These are phyloP conservation scores for Coniochaeta prunicola DNA, from an alignment of 2,329 filamentous ascomycete species.

Conservation along the genomic window DNA sequence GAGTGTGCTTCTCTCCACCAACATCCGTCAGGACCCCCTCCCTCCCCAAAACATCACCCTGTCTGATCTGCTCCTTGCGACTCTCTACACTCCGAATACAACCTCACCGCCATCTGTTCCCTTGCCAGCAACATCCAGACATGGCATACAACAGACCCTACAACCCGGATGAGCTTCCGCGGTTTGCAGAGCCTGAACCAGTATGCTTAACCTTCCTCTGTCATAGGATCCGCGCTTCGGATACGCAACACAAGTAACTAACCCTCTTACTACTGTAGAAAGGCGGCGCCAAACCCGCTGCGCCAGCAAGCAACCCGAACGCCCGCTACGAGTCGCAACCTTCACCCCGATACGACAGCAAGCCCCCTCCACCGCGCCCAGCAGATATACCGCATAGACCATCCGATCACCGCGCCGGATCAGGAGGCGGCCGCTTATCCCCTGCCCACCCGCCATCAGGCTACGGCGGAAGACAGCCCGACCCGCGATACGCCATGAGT, in stretches of 20 bases:
- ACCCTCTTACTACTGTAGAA: conserved; percentile 19
- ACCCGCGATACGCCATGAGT: conserved; percentile 35
- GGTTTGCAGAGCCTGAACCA: conserved; percentile 52
- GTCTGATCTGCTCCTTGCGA: not conserved
- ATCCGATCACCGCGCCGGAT: conserved; percentile 15
- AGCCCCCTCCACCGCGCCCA: conserved; percentile 36
- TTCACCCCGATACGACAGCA: conserved; percentile 36
- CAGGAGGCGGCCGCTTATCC: conserved; percentile 12
- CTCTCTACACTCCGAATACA: not conserved
- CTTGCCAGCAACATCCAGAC: not conserved
- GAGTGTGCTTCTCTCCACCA: not conserved
- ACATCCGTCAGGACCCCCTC: not conserved
- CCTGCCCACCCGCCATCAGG: conserved; percentile 13
- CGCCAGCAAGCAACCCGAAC: conserved; percentile 8
- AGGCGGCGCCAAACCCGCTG: conserved; percentile 21
- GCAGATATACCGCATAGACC: conserved; percentile 22
- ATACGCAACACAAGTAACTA: conserved; percentile 3
- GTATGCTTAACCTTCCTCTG: conserved; percentile 19
- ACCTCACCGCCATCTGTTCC: not conserved
- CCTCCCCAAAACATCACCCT: not conserved
- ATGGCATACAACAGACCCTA: conserved; percentile 95
- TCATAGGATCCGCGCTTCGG: not conserved
- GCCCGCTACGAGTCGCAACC: conserved; percentile 30
- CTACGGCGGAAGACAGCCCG: not conserved
- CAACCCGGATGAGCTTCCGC: conserved; percentile 91